phyloP scores from a whole-genome alignment of 1,284 basidiomycete genomes.

The Dichomitus squalens region DNA sequence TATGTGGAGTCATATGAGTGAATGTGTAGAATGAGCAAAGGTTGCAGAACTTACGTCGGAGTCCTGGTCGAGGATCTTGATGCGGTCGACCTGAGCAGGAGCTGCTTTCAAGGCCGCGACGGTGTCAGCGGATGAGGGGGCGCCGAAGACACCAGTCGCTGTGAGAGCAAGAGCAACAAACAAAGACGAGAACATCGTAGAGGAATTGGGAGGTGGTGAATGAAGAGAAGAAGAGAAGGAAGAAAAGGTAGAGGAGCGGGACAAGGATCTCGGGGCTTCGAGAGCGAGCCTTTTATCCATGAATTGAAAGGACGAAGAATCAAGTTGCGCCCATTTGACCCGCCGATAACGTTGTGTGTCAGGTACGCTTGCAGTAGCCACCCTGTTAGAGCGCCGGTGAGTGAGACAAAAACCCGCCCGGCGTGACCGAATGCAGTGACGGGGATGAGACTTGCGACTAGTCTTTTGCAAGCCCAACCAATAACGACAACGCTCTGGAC shows the following conservation, averaged over 20 bases:
- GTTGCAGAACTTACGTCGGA: constrained; percentile 23
- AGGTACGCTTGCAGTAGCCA: constrained; percentile 1
- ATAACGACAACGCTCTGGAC: background rate
- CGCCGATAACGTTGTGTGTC: constrained; percentile 9
- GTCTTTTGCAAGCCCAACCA: background rate
- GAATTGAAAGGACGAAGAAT: background rate
- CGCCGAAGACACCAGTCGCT: constrained; percentile 11
- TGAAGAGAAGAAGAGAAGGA: constrained; percentile 1
- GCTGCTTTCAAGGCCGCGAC: constrained; percentile 24
- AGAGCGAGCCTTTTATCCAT: constrained; percentile 9
- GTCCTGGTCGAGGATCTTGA: constrained; percentile 30
- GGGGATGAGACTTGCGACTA: background rate
- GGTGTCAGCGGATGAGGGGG: constrained; percentile 13
- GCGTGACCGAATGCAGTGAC: constrained; percentile 15
- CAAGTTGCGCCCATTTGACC: background rate
- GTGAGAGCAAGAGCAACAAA: constrained; percentile 22
- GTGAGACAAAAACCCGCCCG: constrained; percentile 9
- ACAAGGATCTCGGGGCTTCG: constrained; percentile 7
- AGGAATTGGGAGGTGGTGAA: too few relatives aligned
- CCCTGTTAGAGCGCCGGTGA: background rate
- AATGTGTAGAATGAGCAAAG: background rate
- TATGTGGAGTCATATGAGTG: constrained; percentile 1
- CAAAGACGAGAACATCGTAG: constrained; percentile 18
- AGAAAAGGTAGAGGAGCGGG: constrained; percentile 1
- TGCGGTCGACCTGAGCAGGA: constrained; percentile 24